These are phyloP conservation scores for Phlebiopsis gigantea DNA, from an alignment of 768 basidiomycete species.

Conservation along the genomic window DNA sequence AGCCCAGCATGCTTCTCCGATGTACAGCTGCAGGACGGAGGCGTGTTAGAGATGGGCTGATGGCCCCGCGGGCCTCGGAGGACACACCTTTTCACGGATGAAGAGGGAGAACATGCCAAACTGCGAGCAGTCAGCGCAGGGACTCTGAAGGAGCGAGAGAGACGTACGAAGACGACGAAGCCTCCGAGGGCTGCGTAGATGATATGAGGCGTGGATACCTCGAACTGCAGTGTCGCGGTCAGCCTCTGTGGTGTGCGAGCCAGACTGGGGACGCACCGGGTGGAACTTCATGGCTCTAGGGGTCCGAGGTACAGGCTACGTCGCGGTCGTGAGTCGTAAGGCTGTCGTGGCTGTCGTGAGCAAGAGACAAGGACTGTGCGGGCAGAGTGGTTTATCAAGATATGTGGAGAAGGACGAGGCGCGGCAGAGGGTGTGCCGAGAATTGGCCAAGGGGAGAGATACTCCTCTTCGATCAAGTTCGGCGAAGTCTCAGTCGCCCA, in stretches of 20 bases:
- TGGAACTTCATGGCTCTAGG: constrained; percentile 15
- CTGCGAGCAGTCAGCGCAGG: constrained; percentile 30
- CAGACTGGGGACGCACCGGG: constrained; percentile 6
- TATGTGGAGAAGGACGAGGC: constrained; percentile 8
- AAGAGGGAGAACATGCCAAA: constrained; percentile 95
- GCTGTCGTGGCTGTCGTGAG: constrained; percentile 4
- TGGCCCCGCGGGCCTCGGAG: neutral
- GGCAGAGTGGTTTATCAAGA: constrained; percentile 2
- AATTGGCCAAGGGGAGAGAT: constrained; percentile 2
- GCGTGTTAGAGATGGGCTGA: neutral
- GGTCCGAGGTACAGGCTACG: no score
- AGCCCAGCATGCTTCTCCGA: constrained; percentile 96
- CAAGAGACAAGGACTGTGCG: neutral
- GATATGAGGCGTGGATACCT: constrained; percentile 67
- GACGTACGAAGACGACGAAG: constrained; percentile 70
- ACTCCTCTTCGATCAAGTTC: constrained; percentile 8
- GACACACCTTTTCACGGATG: constrained; percentile 75
- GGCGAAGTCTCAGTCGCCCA: neutral
- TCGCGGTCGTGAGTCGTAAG: constrained; percentile 3
- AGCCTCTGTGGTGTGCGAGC: constrained; percentile 2
- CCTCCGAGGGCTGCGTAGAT: constrained; percentile 75
- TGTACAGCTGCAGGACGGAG: constrained; percentile 54
- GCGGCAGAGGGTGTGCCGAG: constrained; percentile 7
- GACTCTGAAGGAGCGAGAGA: neutral
- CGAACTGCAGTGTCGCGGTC: constrained; percentile 35